Conservation (phyloP, 1,284 basidiomycete species). For the Amylostereum areolatum region DNA sequence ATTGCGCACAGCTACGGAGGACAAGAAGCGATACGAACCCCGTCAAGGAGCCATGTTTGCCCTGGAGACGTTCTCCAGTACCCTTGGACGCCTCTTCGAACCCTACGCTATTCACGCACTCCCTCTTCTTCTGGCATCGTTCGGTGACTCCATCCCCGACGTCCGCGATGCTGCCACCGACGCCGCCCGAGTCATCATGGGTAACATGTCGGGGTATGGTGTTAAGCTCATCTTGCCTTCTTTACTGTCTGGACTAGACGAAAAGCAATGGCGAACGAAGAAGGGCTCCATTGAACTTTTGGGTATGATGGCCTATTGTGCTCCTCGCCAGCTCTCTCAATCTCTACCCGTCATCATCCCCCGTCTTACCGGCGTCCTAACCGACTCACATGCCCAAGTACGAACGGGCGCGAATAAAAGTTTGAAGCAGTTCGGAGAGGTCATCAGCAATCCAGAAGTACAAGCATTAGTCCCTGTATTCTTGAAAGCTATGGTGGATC, state of each 20-base stretch:
- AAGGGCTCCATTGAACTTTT: constrained; percentile 97
- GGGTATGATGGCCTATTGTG: constrained; percentile 99
- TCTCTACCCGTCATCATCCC: constrained; percentile 97
- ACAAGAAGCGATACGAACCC: constrained; percentile 84
- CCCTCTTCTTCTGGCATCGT: constrained; percentile 81
- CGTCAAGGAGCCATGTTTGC: constrained; percentile 95
- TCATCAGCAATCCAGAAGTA: constrained; percentile 92
- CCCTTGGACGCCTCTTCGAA: constrained; percentile 88
- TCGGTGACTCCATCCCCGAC: constrained; percentile 87
- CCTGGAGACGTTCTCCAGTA: constrained; percentile 86
- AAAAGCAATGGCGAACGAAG: constrained; percentile 99
- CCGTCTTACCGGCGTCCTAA: constrained; percentile 89
- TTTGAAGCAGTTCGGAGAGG: constrained; percentile 97
- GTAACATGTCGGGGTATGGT: constrained; percentile 89
- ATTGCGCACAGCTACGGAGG: constrained; percentile 76
- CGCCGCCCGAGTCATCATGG: constrained; percentile 93
- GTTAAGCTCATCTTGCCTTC: constrained; percentile 94
- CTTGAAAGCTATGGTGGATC: constrained; percentile 95
- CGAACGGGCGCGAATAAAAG: constrained; percentile 90
- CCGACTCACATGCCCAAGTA: constrained; percentile 97
- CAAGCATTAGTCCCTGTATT: constrained; percentile 89
- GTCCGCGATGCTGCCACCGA: constrained; percentile 96
- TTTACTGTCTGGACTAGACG: constrained; percentile 87
- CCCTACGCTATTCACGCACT: constrained; percentile 89
- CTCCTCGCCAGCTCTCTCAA: constrained; percentile 90